Base-by-base conservation (phyloP, 768 basidiomycete species). In the Lentinula sp. region DNA sequence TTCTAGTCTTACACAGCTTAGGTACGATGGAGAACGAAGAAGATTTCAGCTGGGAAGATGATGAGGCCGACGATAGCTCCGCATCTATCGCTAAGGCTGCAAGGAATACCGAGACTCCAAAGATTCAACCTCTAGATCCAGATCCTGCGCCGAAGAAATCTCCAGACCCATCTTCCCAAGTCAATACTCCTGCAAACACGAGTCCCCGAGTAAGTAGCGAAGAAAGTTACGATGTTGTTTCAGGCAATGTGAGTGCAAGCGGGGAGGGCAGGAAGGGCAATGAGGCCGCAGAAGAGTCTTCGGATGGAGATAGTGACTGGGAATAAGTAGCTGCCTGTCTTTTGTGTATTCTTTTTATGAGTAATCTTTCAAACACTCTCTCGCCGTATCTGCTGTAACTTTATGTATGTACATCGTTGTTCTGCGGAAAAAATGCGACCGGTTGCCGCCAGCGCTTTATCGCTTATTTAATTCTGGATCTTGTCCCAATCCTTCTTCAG, bases 11-110 rank as follows among this genome's bases (percentile, higher is more conserved):
- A 39, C 68, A n/a, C 10, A 53, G 12, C 10, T 48, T 63, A 87
- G 85, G 81, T n/a, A 77, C 85, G 3, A 72, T 77, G 7, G 85
- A 88, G 61, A 84, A 81, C 32, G 94, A 96, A 49, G 94, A 95
- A 37, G 88, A 92, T 61, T 94, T 96, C 72, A 76, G 80, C 41
- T 63, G 62, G 62, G 62, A 63, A 55, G 62, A 63, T 35, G 62
- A 63, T 37, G 61, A 62, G 18, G 52, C 15, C 16, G 62, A 63
- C 9, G 58, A 59, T n/a, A 41, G 16, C 12, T 39, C 55, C 0
- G 20, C 61, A 10, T 28, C 50, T 18, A 36, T 28, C 36, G 23
- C 23, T n/a, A 13, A 51, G 13, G 23, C 23, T 23, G 13, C 57
- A 9, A 63, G 55, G 58, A 43, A 41, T 41, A n/a, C 48, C 4